phyloP scores from a whole-genome alignment of 106 monocot species.

The Acorus gramineus region DNA sequence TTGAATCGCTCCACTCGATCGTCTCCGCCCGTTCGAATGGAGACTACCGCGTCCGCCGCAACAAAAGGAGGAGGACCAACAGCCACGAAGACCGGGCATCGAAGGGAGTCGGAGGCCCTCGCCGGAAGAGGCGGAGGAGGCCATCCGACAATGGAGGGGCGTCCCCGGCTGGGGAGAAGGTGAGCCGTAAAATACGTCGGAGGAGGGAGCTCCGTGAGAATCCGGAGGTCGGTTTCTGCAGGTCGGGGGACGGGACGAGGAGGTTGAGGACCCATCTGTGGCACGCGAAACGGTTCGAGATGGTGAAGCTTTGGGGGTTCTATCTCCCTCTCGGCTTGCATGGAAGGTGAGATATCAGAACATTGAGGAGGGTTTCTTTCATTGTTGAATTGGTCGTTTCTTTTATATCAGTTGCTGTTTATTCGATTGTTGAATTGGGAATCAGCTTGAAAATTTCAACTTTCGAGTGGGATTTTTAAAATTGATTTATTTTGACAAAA shows the following conservation, averaged over 20 bases:
- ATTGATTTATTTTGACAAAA: too few relatives aligned
- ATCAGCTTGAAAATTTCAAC: too few relatives aligned
- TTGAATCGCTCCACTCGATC: slow-evolving; percentile 61
- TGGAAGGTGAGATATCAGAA: slow-evolving; percentile 44
- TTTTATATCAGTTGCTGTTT: too few relatives aligned
- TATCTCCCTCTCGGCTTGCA: slow-evolving; percentile 74
- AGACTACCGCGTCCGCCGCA: slow-evolving; percentile 38
- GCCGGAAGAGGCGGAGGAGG: slow-evolving; percentile 15
- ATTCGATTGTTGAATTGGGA: too few relatives aligned
- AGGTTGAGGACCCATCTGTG: slow-evolving; percentile 87
- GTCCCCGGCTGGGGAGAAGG: slow-evolving; percentile 1
- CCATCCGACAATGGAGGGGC: background rate
- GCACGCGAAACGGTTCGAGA: slow-evolving; percentile 85
- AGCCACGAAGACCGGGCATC: slow-evolving; percentile 24
- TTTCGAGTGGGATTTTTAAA: too few relatives aligned
- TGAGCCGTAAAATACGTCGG: slow-evolving; percentile 25
- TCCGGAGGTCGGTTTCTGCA: slow-evolving; percentile 40
- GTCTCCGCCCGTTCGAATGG: slow-evolving; percentile 35
- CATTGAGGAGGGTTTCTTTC: too few relatives aligned
- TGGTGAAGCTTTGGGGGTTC: slow-evolving; percentile 87
- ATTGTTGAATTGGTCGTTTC: too few relatives aligned
- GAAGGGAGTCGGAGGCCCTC: slow-evolving; percentile 8
- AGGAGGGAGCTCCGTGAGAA: slow-evolving; percentile 52
- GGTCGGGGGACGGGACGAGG: slow-evolving; percentile 55
- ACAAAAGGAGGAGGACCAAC: slow-evolving; percentile 63